A percentile compares a stretch with the other conserved stretches of the same genome.
Conservation (phyloP, 805 yeast species). For the Lachancea dasiensis region DNA sequence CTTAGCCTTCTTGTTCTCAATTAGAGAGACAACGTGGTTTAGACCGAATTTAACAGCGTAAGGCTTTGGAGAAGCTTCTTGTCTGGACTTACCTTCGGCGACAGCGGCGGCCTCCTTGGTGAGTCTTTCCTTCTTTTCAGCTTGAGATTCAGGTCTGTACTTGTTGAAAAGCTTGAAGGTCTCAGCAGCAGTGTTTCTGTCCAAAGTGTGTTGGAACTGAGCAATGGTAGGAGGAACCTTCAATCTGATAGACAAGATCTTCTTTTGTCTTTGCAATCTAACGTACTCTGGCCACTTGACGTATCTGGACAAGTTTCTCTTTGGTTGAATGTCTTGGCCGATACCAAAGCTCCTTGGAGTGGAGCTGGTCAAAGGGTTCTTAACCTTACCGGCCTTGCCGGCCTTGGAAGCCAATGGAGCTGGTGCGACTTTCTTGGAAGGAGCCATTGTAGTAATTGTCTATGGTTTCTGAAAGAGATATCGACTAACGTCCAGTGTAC, state of each 20-base stretch:
- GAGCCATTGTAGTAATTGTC: slow-evolving; percentile 33
- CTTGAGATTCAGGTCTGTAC: slow-evolving; percentile 96
- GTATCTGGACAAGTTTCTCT: slow-evolving; percentile 92
- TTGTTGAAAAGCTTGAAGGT: slow-evolving; percentile 96
- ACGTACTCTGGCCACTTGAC: slow-evolving; percentile 99
- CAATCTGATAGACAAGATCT: slow-evolving; percentile 89
- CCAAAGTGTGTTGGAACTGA: slow-evolving; percentile 92
- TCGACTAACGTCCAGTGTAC: not conserved
- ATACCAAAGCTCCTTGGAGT: slow-evolving; percentile 93
- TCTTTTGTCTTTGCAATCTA: slow-evolving; percentile 98
- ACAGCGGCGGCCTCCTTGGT: slow-evolving; percentile 98
- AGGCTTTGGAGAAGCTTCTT: slow-evolving; percentile 96
- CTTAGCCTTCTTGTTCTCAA: slow-evolving; percentile 98
- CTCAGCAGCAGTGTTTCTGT: slow-evolving; percentile 98
- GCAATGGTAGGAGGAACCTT: slow-evolving; percentile 99
- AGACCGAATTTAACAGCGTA: slow-evolving; percentile 96
- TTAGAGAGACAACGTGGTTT: slow-evolving; percentile 95
- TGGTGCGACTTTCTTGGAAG: slow-evolving; percentile 90
- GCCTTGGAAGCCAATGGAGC: slow-evolving; percentile 86
- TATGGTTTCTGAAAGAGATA: not conserved
- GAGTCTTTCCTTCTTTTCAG: slow-evolving; percentile 98
- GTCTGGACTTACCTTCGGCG: slow-evolving; percentile 96
- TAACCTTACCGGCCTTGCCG: slow-evolving; percentile 49
- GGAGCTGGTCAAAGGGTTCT: slow-evolving; percentile 85
- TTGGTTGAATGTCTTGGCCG: slow-evolving; percentile 93